Evolutionary conservation across 345 rosid species (phyloP).

Genomic region (Citrus glauca): DNA sequence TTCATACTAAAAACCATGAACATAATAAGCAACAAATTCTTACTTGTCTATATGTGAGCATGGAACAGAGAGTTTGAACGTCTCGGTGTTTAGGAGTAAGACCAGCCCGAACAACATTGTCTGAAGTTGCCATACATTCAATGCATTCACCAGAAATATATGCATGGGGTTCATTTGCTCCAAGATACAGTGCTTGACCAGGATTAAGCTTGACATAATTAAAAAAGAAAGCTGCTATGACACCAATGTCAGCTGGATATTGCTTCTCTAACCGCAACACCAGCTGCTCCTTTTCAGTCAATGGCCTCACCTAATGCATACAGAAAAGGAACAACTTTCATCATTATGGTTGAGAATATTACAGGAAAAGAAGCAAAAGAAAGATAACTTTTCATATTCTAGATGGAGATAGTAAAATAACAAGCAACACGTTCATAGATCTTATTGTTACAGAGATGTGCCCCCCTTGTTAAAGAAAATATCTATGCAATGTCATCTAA

Average conservation of each 20-base stretch:
- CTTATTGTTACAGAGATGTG: background rate
- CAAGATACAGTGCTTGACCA: constrained; percentile 94
- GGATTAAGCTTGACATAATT: constrained; percentile 91
- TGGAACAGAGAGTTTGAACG: constrained; percentile 80
- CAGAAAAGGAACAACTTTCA: background rate
- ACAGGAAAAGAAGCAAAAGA: background rate
- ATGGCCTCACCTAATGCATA: constrained; percentile 53
- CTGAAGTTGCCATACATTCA: constrained; percentile 99
- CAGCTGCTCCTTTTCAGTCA: constrained; percentile 83
- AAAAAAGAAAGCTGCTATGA: constrained; percentile 77
- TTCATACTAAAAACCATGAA: background rate
- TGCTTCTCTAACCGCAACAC: constrained; percentile 81
- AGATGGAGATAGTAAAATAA: background rate
- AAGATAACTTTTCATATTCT: background rate
- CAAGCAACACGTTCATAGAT: background rate
- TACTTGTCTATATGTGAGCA: constrained; percentile 97
- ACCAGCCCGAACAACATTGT: constrained; percentile 98
- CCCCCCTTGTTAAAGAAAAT: background rate
- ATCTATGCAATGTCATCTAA: background rate
- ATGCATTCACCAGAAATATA: constrained; percentile 84
- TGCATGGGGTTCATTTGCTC: constrained; percentile 96
- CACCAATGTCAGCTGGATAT: constrained; percentile 85
- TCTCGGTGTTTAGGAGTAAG: constrained; percentile 92
- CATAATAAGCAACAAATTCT: background rate
- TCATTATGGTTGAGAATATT: background rate